These are phyloP conservation scores for Colletotrichum agaves DNA, from an alignment of 2,329 filamentous ascomycete genomes.

Conservation along the genomic window DNA sequence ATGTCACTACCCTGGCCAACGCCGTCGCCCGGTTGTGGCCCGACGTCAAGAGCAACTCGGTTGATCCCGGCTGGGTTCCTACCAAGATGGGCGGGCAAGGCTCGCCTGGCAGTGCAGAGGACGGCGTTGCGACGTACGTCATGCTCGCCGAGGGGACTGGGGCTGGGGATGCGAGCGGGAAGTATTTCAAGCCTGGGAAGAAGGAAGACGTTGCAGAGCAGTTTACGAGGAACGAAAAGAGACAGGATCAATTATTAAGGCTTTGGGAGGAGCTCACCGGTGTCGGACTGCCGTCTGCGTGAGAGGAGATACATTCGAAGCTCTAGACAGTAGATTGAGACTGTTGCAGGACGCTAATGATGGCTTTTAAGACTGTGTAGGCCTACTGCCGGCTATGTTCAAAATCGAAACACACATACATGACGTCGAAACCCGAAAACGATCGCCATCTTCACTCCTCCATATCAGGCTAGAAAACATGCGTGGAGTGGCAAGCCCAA, in stretches of 20 bases:
- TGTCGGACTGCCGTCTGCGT: neutral
- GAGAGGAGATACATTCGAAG: neutral
- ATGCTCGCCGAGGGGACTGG: constrained; percentile 57
- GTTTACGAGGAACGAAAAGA: constrained; percentile 49
- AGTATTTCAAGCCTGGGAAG: constrained; percentile 51
- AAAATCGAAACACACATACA: too few species aligned
- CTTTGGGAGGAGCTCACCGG: constrained; percentile 46
- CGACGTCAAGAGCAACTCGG: constrained; percentile 55
- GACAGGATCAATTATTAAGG: constrained; percentile 57
- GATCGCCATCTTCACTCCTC: too few species aligned
- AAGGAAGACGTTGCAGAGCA: constrained; percentile 42
- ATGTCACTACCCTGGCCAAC: constrained; percentile 65
- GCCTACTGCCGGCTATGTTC: too few species aligned
- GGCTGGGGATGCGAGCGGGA: constrained; percentile 45
- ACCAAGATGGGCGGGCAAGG: constrained; percentile 63
- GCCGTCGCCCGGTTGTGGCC: constrained; percentile 59
- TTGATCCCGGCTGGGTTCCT: constrained; percentile 65
- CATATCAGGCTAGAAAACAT: too few species aligned
- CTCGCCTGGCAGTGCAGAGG: constrained; percentile 59
- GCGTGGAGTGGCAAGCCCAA: too few species aligned
- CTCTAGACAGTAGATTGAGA: neutral
- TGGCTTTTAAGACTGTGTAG: too few species aligned
- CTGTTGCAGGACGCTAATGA: neutral
- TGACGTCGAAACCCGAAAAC: too few species aligned
- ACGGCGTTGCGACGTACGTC: constrained; percentile 58